Conservation (phyloP, 352 stramenopile species). For the Globisporangium polare region DNA sequence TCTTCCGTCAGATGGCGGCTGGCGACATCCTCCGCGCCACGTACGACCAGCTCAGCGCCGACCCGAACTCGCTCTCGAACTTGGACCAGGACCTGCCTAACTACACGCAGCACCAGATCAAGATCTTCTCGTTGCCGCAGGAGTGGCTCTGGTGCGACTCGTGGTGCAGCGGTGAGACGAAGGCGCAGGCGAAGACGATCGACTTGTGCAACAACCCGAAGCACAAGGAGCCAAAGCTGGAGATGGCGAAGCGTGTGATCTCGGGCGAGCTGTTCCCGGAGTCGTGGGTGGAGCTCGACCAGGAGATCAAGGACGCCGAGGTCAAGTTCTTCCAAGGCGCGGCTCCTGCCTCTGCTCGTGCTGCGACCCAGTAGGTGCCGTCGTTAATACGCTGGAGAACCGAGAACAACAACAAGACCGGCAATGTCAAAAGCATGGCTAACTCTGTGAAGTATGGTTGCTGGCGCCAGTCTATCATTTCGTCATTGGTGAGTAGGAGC, state of each 20-base stretch:
- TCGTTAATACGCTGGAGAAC: not conserved
- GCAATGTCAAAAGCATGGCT: not conserved
- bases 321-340: conserved; percentile 10
- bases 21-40: conserved; percentile 94
- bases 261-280: conserved; percentile 96
- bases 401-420: not conserved
- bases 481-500: conserved; percentile 26
- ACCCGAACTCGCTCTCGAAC: conserved; percentile 99
- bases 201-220: conserved; percentile 99
- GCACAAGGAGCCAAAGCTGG: conserved; percentile 99
- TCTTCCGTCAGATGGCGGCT: conserved; percentile 92
- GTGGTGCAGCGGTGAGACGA: conserved; percentile 99
- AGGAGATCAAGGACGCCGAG: conserved; percentile 90
- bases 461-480: not conserved
- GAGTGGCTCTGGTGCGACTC: conserved; percentile 99
- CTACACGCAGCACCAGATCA: conserved; percentile 94
- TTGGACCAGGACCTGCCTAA: conserved; percentile 99
- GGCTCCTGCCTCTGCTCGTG: not conserved
- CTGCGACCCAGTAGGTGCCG: not conserved
- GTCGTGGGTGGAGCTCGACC: conserved; percentile 98
- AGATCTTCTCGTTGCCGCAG: conserved; percentile 96
- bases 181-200: conserved; percentile 98
- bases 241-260: conserved; percentile 99
- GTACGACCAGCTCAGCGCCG: conserved; percentile 96
- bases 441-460: not conserved